Percentiles rank a stretch among this genome's conserved stretches.
These are phyloP conservation scores for Neoscytalidium dimidiatum DNA, from an alignment of 2,329 filamentous ascomycete genomes.

Conservation along the genomic window DNA sequence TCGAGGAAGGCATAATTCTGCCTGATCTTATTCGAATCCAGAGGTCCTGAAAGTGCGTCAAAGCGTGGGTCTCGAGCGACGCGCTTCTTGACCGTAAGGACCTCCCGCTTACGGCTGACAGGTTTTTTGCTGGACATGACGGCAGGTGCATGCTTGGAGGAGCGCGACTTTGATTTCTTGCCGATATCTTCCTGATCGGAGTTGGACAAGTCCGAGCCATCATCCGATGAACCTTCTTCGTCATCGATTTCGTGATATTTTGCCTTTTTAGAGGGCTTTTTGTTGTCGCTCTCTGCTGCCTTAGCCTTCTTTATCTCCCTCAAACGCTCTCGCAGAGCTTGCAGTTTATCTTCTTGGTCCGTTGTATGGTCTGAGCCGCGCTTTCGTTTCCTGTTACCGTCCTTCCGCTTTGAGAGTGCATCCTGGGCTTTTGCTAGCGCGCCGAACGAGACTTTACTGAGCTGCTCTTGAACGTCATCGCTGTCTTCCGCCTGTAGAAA, in stretches of 20 bases:
- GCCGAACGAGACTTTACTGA: slow-evolving; percentile 77
- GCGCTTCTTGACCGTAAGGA: slow-evolving; percentile 64
- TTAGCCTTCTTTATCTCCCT: slow-evolving; percentile 43
- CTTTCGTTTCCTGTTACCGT: slow-evolving; percentile 43
- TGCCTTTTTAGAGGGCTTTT: slow-evolving; percentile 21
- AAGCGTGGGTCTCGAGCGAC: slow-evolving; percentile 81
- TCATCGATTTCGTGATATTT: slow-evolving; percentile 26
- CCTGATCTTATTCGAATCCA: slow-evolving; percentile 61
- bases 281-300: slow-evolving; percentile 25
- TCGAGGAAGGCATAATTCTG: slow-evolving; percentile 86
- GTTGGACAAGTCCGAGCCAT: slow-evolving; percentile 11
- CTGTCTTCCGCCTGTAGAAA: slow-evolving; percentile 38
- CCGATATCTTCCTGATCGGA: slow-evolving; percentile 30
- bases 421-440: slow-evolving; percentile 86
- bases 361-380: slow-evolving; percentile 39
- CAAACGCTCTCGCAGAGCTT: slow-evolving; percentile 46
- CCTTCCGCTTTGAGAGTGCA: slow-evolving; percentile 52
- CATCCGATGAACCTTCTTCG: slow-evolving; percentile 16
- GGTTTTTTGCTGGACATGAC: slow-evolving; percentile 80
- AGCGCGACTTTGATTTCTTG: slow-evolving; percentile 46
- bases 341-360: slow-evolving; percentile 48
- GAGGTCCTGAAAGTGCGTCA: slow-evolving; percentile 62
- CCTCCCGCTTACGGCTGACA: slow-evolving; percentile 77
- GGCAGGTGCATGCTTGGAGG: slow-evolving; percentile 86
- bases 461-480: slow-evolving; percentile 44